phyloP scores from a whole-genome alignment of 225 moss, liverwort and hornwort species.

The Straminergon stramineum region DNA sequence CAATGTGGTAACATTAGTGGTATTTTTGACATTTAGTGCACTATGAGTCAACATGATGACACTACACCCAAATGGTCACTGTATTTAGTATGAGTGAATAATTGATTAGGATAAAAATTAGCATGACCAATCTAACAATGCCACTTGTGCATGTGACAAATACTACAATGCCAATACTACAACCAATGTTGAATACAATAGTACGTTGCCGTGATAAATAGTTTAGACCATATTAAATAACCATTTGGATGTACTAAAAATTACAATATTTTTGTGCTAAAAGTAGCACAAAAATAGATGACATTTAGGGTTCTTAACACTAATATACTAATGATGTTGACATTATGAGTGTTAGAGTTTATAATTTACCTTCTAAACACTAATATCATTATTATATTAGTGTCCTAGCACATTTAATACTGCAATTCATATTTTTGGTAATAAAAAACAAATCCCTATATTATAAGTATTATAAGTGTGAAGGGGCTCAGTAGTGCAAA shows the following conservation, averaged over 20 bases:
- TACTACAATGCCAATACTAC: not conserved
- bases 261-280: too few relatives aligned
- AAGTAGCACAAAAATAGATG: not conserved
- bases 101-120: not conserved
- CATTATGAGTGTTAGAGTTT: not conserved
- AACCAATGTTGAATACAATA: not conserved
- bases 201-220: too few relatives aligned
- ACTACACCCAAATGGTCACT: not conserved
- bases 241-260: not conserved
- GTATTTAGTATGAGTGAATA: not conserved
- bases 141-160: accelerated
- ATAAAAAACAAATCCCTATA: not conserved
- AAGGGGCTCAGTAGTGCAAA: not conserved
- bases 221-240: not conserved
- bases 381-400: not conserved
- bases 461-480: not conserved
- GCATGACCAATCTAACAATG: not conserved
- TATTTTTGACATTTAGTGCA: not conserved
- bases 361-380: not conserved
- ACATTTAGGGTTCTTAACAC: not conserved
- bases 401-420: too few relatives aligned
- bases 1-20: not conserved
- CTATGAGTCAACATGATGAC: not conserved
- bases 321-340: accelerated
- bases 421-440: not conserved